A percentile compares a stretch with the other conserved stretches of the same genome.
phyloP scores from a whole-genome alignment of 441 rosid species.

The Syzygium syzygioides region DNA sequence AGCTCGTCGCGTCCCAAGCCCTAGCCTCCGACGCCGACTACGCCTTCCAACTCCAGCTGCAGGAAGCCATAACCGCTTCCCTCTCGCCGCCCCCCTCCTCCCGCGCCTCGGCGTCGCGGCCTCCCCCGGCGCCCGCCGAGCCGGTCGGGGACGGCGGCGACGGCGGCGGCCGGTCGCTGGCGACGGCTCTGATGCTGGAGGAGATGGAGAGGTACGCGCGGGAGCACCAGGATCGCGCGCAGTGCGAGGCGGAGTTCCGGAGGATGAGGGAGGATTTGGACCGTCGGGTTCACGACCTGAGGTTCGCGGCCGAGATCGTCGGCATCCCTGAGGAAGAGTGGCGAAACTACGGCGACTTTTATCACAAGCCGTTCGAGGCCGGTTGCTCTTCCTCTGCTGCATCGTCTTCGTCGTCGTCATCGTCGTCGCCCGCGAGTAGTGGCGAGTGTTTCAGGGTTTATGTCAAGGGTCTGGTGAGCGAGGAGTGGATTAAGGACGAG shows the following conservation, averaged over 20 bases:
- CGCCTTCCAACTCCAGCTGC: constrained; percentile 66
- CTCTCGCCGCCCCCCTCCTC: background rate
- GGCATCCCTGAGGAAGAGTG: background rate
- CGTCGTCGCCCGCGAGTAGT: background rate
- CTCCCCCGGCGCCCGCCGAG: background rate
- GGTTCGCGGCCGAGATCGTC: constrained; percentile 6
- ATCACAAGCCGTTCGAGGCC: constrained; percentile 6
- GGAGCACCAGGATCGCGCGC: constrained; percentile 2
- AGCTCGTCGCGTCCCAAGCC: constrained; percentile 26
- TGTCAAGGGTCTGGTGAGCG: constrained; percentile 8
- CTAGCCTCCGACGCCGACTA: constrained; percentile 40
- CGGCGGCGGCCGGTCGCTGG: background rate
- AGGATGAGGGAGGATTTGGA: constrained; percentile 3
- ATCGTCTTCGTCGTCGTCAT: background rate
- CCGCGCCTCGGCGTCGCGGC: background rate
- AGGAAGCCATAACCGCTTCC: constrained; percentile 37
- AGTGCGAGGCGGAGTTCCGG: constrained; percentile 5
- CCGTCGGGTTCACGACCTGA: constrained; percentile 5
- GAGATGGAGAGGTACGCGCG: constrained; percentile 5
- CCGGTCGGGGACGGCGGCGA: background rate
- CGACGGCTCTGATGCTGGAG: background rate
- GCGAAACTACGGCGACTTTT: background rate
- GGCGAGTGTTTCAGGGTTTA: constrained; percentile 3
- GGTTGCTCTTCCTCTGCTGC: background rate
- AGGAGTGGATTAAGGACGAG: constrained; percentile 2